phyloP scores from a whole-genome alignment of 2,329 filamentous ascomycete genomes.

The Orbilia blumenaviensis region DNA sequence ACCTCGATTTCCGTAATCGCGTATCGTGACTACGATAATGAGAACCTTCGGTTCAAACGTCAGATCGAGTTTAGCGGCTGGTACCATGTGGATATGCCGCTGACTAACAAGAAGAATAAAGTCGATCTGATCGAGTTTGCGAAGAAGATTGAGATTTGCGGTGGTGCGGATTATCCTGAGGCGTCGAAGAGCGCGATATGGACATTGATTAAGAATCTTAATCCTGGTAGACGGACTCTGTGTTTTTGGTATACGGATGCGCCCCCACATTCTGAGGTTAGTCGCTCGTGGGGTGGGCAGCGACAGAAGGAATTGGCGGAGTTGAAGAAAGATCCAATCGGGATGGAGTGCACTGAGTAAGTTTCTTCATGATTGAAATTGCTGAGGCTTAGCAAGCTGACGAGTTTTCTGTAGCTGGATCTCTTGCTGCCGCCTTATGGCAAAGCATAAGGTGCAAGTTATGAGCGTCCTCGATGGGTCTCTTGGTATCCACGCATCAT shows the following conservation, averaged over 20 bases:
- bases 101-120: conserved; percentile 56
- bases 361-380: not conserved
- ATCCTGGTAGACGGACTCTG: conserved; percentile 65
- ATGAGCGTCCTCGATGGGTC: conserved; percentile 43
- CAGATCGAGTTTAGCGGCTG: conserved; percentile 66
- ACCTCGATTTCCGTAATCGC: conserved; percentile 65
- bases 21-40: conserved; percentile 65
- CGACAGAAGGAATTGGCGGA: conserved; percentile 58
- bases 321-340: conserved; percentile 43
- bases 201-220: conserved; percentile 64
- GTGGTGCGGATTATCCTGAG: conserved; percentile 64
- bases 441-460: conserved; percentile 41
- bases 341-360: conserved; percentile 48
- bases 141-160: conserved; percentile 58
- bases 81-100: conserved; percentile 58
- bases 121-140: conserved; percentile 60
- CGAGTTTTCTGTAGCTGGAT: conserved; percentile 27
- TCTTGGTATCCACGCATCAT: conserved; percentile 41
- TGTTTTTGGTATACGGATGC: conserved; percentile 66
- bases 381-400: not conserved
- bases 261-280: conserved; percentile 62
- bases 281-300: conserved; percentile 58
- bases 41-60: conserved; percentile 16
- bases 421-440: conserved; percentile 49
- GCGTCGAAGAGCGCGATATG: conserved; percentile 66